Evolutionary conservation across 202 grass and related monocot genomes (phyloP).

Genomic region (Saccharum hybrid): DNA sequence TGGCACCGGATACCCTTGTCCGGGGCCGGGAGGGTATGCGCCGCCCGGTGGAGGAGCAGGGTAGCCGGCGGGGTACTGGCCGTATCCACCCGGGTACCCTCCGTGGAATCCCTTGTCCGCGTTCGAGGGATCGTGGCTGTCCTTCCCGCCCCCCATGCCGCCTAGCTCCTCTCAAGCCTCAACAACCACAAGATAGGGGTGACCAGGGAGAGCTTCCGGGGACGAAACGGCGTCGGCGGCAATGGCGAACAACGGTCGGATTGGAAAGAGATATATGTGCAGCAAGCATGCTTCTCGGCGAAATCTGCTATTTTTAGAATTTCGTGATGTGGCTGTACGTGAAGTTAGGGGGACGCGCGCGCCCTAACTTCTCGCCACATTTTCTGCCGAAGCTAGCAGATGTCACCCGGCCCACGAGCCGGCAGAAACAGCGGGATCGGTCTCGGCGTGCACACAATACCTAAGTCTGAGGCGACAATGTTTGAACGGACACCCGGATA

Average conservation of each 20-base stretch:
- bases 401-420: neutral
- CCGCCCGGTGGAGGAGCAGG: conserved; percentile 16
- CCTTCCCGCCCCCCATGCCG: conserved; percentile 46
- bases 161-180: neutral
- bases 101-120: conserved; percentile 38
- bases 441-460: neutral
- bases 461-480: neutral
- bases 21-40: conserved; percentile 18
- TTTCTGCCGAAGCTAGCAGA: neutral
- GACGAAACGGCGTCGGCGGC: neutral
- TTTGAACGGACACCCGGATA: too few relatives aligned
- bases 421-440: neutral
- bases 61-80: conserved; percentile 41
- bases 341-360: neutral
- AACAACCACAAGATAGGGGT: neutral
- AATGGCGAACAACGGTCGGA: neutral
- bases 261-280: neutral
- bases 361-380: neutral
- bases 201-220: neutral
- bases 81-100: conserved; percentile 34
- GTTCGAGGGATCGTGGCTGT: neutral
- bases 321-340: conserved; percentile 28
- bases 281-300: neutral
- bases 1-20: conserved; percentile 23
- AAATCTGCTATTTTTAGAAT: conserved; percentile 43